These are phyloP conservation scores for Podospora fimiseda DNA, from an alignment of 495 filamentous ascomycete species.

Conservation along the genomic window DNA sequence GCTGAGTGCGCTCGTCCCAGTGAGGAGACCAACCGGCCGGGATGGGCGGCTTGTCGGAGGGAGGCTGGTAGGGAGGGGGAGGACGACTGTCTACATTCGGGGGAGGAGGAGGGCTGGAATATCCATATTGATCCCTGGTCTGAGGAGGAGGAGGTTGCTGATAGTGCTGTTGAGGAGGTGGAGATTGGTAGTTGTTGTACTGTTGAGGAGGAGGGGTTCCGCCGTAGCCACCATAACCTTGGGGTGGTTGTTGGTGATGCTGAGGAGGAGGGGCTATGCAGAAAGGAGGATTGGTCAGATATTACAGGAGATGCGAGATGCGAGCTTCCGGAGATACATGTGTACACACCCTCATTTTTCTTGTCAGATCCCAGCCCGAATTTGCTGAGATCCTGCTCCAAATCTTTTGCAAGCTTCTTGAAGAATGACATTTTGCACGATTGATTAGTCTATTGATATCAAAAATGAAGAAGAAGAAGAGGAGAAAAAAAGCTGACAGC, in stretches of 20 bases:
- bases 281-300: neutral
- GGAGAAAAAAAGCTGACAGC: neutral
- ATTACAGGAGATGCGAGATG: too few relatives aligned
- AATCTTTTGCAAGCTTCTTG: conserved; percentile 24
- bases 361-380: conserved; percentile 18
- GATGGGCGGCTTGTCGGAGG: conserved; percentile 46
- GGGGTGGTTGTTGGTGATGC: conserved; percentile 10
- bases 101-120: conserved; percentile 1
- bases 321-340: too few relatives aligned
- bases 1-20: conserved; percentile 52
- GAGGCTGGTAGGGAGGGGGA: conserved; percentile 37
- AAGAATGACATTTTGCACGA: conserved; percentile 25
- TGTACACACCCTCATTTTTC: conserved; percentile 16
- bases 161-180: conserved; percentile 1
- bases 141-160: neutral
- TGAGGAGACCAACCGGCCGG: conserved; percentile 54
- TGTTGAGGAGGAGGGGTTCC: conserved; percentile 18
- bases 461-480: neutral
- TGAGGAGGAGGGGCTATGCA: neutral
- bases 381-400: conserved; percentile 15
- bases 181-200: conserved; percentile 8
- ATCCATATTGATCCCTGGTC: too few relatives aligned
- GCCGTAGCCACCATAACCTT: conserved; percentile 24
- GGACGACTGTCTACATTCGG: conserved; percentile 12
- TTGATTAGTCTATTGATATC: neutral